Conservation (phyloP, 2,329 filamentous ascomycete species). For the Sclerotinia borealis region DNA sequence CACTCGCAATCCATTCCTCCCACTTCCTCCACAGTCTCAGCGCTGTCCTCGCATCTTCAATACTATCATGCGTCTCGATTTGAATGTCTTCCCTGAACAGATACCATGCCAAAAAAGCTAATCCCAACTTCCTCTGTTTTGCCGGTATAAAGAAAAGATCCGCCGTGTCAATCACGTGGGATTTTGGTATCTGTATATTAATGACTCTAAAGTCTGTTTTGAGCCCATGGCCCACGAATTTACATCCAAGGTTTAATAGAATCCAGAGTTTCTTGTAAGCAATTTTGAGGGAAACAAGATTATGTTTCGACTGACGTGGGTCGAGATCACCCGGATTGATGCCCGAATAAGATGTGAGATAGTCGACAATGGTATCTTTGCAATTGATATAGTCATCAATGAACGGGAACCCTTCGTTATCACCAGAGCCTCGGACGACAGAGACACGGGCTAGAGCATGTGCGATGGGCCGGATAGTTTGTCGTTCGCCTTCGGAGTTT, state of each 20-base stretch:
- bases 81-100: constrained; percentile 93
- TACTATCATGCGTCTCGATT: constrained; percentile 84
- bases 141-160: constrained; percentile 80
- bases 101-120: constrained; percentile 87
- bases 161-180: constrained; percentile 90
- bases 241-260: constrained; percentile 85
- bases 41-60: constrained; percentile 90
- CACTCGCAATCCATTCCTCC: constrained; percentile 57
- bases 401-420: constrained; percentile 76
- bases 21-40: constrained; percentile 86
- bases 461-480: constrained; percentile 85
- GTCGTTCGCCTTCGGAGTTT: constrained; percentile 86
- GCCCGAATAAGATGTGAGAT: constrained; percentile 89
- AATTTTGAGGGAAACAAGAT: constrained; percentile 78
- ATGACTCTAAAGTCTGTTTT: constrained; percentile 96
- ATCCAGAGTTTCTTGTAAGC: constrained; percentile 99
- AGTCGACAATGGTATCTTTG: constrained; percentile 87
- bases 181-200: constrained; percentile 89
- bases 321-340: constrained; percentile 84
- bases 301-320: constrained; percentile 68
- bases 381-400: constrained; percentile 97
- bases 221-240: constrained; percentile 89
- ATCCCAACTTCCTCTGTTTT: constrained; percentile 77
- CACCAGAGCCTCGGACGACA: constrained; percentile 74
- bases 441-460: constrained; percentile 91